Conservation (phyloP, 495 filamentous ascomycete genomes). For the Penicillium odoratum region DNA sequence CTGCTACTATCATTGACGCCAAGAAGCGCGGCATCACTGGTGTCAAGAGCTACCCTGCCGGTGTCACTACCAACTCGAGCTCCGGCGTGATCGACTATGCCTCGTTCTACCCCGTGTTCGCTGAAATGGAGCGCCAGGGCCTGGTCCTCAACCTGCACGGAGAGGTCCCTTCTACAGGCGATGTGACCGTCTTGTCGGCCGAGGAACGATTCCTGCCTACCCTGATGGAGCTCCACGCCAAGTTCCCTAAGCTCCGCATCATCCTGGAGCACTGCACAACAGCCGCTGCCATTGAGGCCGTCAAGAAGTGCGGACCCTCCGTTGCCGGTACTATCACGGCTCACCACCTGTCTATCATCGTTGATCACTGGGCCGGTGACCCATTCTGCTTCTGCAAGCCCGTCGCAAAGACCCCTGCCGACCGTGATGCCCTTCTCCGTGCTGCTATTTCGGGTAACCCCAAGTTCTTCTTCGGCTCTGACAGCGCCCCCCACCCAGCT, state of each 20-base stretch:
- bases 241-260: constrained; percentile 79
- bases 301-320: constrained; percentile 70
- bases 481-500: constrained; percentile 76
- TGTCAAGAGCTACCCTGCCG: constrained; percentile 64
- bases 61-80: constrained; percentile 79
- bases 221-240: constrained; percentile 64
- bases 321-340: constrained; percentile 67
- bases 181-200: constrained; percentile 72
- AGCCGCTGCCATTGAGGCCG: constrained; percentile 75
- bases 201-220: constrained; percentile 82
- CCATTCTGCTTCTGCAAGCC: constrained; percentile 88
- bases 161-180: constrained; percentile 51
- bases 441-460: constrained; percentile 65
- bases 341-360: constrained; percentile 77
- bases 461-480: constrained; percentile 78
- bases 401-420: constrained; percentile 70
- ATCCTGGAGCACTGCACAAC: constrained; percentile 81
- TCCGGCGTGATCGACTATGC: constrained; percentile 75
- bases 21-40: constrained; percentile 52
- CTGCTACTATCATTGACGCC: constrained; percentile 74
- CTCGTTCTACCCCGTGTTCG: constrained; percentile 74
- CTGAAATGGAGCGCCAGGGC: constrained; percentile 69
- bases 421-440: constrained; percentile 72
- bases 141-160: constrained; percentile 67
- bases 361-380: constrained; percentile 74